Percentiles rank a stretch among this genome's conserved stretches.
Conservation (phyloP, 2,329 filamentous ascomycete genomes). For the Leptographium flavum region DNA sequence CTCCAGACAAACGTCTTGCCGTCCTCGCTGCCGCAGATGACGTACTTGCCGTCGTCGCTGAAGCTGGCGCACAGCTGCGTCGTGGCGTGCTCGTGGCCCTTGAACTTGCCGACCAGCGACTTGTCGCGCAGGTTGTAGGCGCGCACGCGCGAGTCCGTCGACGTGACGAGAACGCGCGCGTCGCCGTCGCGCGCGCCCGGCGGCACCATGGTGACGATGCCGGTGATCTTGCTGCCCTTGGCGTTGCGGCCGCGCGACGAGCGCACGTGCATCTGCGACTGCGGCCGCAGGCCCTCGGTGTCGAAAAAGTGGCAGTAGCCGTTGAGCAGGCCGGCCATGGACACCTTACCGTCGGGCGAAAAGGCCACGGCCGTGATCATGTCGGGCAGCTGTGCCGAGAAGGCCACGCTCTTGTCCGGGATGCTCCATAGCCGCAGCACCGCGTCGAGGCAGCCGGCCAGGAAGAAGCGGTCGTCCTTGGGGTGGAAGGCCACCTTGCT, state of each 20-base stretch:
- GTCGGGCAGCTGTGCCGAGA: constrained; percentile 60
- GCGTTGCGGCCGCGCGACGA: constrained; percentile 86
- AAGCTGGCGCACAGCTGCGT: constrained; percentile 86
- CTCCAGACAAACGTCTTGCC: constrained; percentile 85
- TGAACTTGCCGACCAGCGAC: constrained; percentile 74
- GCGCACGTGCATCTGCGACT: constrained; percentile 82
- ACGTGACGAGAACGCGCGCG: constrained; percentile 76
- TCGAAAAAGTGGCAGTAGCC: constrained; percentile 85
- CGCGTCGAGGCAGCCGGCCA: constrained; percentile 82
- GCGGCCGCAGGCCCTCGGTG: constrained; percentile 74
- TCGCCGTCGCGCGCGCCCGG: constrained; percentile 29
- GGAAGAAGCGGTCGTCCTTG: constrained; percentile 87
- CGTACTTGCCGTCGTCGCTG: constrained; percentile 71
- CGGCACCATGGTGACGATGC: constrained; percentile 49
- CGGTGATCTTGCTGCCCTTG: constrained; percentile 94
- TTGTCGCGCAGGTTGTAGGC: constrained; percentile 83
- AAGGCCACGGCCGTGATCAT: constrained; percentile 92
- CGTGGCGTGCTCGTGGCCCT: constrained; percentile 77
- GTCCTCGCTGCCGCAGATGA: constrained; percentile 91
- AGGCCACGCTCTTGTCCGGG: constrained; percentile 87
- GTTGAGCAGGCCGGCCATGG: constrained; percentile 76
- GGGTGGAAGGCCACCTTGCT: constrained; percentile 93
- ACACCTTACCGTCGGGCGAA: constrained; percentile 77
- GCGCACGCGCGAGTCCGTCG: constrained; percentile 84
- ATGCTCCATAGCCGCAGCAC: constrained; percentile 92